These are phyloP conservation scores for Coccomyxa subellipsoidea DNA, from an alignment of 163 green algal species.

Conservation along the genomic window DNA sequence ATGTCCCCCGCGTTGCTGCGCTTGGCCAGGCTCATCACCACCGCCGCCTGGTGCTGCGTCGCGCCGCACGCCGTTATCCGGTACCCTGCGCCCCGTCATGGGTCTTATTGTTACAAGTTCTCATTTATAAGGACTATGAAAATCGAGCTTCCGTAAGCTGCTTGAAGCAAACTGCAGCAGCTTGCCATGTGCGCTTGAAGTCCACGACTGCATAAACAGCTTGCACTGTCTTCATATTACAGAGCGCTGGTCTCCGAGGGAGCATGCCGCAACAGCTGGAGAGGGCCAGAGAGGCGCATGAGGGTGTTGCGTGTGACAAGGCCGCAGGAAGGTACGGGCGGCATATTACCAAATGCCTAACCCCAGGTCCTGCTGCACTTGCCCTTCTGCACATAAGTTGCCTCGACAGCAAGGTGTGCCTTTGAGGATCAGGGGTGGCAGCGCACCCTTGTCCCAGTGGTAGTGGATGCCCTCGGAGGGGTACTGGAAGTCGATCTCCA, in stretches of 20 bases:
- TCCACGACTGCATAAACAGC: no score
- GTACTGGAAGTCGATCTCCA: constrained; percentile 64
- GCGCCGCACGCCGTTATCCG: constrained; percentile 46
- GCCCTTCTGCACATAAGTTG: no score
- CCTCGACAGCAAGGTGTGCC: no score
- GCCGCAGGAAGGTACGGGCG: no score
- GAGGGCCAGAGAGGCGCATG: no score
- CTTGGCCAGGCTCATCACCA: constrained; percentile 40
- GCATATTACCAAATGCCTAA: no score
- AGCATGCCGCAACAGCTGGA: no score
- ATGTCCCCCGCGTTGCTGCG: constrained; percentile 26
- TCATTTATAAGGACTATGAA: not conserved
- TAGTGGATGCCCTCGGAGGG: constrained; percentile 52
- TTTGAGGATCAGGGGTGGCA: no score
- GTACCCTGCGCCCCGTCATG: constrained; percentile 28
- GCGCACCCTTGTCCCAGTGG: constrained; percentile 41
- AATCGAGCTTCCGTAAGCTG: not conserved
- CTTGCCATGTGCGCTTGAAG: not conserved
- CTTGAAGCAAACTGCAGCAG: not conserved
- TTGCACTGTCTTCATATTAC: no score
- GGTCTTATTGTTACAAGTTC: not conserved
- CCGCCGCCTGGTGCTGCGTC: constrained; percentile 41
- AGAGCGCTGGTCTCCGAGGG: no score
- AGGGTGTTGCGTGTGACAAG: no score
- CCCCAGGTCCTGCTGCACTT: no score